Percentiles rank a stretch among this genome's conserved stretches.
Evolutionary conservation across 116 monocot species (phyloP).

Genomic region (Papilionanthe hybrid): DNA sequence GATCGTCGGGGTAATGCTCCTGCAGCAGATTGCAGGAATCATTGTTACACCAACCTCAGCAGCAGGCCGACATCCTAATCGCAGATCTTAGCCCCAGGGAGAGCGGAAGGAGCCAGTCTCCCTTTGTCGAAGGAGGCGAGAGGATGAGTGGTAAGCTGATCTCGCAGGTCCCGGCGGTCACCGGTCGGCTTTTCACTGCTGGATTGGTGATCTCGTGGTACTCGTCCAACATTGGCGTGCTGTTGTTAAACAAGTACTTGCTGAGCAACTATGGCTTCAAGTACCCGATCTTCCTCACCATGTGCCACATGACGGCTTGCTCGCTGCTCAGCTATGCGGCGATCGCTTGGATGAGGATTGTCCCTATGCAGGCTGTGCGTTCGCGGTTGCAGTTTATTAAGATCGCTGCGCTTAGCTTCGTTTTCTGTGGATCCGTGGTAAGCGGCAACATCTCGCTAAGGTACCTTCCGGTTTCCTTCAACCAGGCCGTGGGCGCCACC

Average conservation of each 20-base stretch:
- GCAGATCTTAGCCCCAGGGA: slow-evolving; percentile 6
- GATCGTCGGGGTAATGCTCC: background rate
- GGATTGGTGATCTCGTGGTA: slow-evolving; percentile 75
- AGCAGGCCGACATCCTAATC: background rate
- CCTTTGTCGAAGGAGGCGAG: background rate
- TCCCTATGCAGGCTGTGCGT: slow-evolving; percentile 65
- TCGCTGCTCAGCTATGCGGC: slow-evolving; percentile 86
- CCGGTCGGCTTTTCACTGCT: slow-evolving; percentile 59
- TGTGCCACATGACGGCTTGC: slow-evolving; percentile 98
- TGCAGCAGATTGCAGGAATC: background rate
- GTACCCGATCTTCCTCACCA: slow-evolving; percentile 96
- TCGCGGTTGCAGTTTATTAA: slow-evolving; percentile 77
- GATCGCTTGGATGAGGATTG: slow-evolving; percentile 73
- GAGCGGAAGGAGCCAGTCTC: background rate
- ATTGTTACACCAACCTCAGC: background rate
- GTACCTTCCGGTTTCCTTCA: slow-evolving; percentile 85
- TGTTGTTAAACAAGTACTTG: slow-evolving; percentile 95
- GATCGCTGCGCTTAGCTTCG: slow-evolving; percentile 73
- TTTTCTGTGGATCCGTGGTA: slow-evolving; percentile 85
- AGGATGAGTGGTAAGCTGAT: slow-evolving; percentile 15
- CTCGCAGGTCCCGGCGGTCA: slow-evolving; percentile 5
- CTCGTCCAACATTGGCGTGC: slow-evolving; percentile 93
- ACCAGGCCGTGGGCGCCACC: slow-evolving; percentile 94
- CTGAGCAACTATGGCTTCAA: slow-evolving; percentile 89
- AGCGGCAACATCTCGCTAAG: slow-evolving; percentile 80